Evolutionary conservation across 805 yeast species (phyloP), one percentile per base, ranked within the genome.

Genomic region (Wickerhamiella allomyrinae): DNA sequence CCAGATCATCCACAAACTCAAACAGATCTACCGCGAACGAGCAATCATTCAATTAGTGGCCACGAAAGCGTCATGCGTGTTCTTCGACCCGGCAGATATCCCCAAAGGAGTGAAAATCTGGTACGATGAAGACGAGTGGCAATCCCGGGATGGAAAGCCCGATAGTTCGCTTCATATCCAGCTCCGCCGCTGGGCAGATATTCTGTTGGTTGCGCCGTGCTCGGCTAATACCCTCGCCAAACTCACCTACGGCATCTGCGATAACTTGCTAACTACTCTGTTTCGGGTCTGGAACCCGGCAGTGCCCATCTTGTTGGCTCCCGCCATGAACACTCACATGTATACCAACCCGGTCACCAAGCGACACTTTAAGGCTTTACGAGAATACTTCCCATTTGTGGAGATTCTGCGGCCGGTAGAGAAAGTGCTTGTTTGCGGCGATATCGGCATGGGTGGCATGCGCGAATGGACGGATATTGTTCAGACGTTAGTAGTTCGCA

Each of bases 361-460:
- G 59, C 74, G 82, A 51, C 96, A 89, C 51, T 65, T 87, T 49
- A 66, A 73, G 41, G 63, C 79, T 24, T 71, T 89, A 29, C 70
- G 72, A 29, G 91, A 84, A 49, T 89, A 80, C 50, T 86, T 83
- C 81, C 84, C 87, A n/a, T 87, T 87, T 82, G 78, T 89, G 41
- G 91, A 85, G 49, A 76, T 89, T 11, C 70, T 91, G 53, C 79
- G 76, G 61, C 98, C 98, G 0, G 85, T 86, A n/a, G 98, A 89
- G 57, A 89, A 89, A 60, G 94, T 89, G 7, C 73, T 82, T 57
- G 84, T 83, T 22, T 85, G 91, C 66, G 97, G 98, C 47, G 97
- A 91, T 57, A 86, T 89, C 43, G 97, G 97, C 11, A 80, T 89
- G 86, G 98, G 98, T 34, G 98, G 97, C 40, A 89, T 89, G 98